Evolutionary conservation across 2,329 filamentous ascomycete species (phyloP).

Genomic region (Beauveria bassiana): DNA sequence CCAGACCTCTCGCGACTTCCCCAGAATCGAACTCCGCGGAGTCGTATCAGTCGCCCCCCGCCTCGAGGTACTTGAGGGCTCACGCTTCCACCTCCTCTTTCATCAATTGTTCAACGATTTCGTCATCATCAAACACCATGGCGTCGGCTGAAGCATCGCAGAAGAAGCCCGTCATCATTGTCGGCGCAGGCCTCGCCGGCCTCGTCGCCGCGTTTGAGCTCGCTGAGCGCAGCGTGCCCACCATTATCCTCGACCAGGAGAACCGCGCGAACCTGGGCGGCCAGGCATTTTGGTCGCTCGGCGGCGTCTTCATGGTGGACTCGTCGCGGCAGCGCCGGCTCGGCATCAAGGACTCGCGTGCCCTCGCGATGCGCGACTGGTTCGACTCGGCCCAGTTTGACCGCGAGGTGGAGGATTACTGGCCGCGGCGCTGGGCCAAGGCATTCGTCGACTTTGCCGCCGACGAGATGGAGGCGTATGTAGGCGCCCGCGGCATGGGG

Average conservation of each 20-base stretch:
- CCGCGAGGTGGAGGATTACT: conserved; percentile 45
- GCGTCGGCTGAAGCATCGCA: background rate
- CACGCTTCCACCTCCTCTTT: background rate
- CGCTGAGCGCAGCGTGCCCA: conserved; percentile 39
- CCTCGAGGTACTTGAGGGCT: no score
- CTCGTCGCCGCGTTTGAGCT: conserved; percentile 53
- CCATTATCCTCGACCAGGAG: conserved; percentile 51
- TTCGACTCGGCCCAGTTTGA: conserved; percentile 50
- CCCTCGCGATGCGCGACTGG: conserved; percentile 53
- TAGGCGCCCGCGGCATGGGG: conserved; percentile 43
- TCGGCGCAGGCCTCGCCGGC: conserved; percentile 51
- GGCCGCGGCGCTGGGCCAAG: conserved; percentile 55
- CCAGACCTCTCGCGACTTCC: background rate
- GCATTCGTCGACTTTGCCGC: conserved; percentile 56
- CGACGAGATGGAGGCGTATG: conserved; percentile 50
- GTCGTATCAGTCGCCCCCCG: background rate
- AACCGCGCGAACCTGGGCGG: conserved; percentile 48
- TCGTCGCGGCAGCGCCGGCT: conserved; percentile 47
- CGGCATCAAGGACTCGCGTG: conserved; percentile 50
- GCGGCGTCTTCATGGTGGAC: conserved; percentile 53
- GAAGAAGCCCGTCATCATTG: conserved; percentile 41
- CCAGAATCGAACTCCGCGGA: background rate
- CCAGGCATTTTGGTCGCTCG: conserved; percentile 58
- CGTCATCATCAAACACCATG: background rate
- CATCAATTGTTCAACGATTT: background rate